phyloP scores from a whole-genome alignment of 2,329 filamentous ascomycete genomes.

The Didymella pomorum region DNA sequence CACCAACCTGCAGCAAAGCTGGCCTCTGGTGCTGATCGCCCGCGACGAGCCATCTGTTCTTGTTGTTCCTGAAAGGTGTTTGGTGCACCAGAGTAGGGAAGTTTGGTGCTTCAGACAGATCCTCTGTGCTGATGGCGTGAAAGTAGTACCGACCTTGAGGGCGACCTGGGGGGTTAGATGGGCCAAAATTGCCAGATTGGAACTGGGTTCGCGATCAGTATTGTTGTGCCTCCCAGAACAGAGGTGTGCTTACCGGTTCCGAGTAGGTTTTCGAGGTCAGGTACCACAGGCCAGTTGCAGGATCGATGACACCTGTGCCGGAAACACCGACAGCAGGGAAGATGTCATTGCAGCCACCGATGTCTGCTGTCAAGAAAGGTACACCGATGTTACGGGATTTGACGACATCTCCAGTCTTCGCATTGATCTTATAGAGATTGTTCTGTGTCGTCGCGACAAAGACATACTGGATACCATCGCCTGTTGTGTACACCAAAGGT shows the following conservation, averaged over 20 bases:
- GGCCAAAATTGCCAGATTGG: slow-evolving; percentile 35
- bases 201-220: slow-evolving; percentile 9
- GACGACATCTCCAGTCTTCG: slow-evolving; percentile 63
- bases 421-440: slow-evolving; percentile 65
- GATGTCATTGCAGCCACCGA: slow-evolving; percentile 58
- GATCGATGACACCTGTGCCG: slow-evolving; percentile 62
- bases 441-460: slow-evolving; percentile 67
- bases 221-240: neutral
- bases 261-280: slow-evolving; percentile 60
- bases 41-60: slow-evolving; percentile 55
- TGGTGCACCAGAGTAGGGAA: slow-evolving; percentile 58
- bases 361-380: slow-evolving; percentile 58
- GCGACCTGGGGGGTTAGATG: slow-evolving; percentile 47
- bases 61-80: slow-evolving; percentile 56
- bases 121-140: slow-evolving; percentile 58
- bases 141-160: slow-evolving; percentile 56
- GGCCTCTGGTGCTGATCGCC: slow-evolving; percentile 60
- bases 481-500: slow-evolving; percentile 62
- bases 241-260: slow-evolving; percentile 24
- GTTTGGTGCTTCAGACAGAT: slow-evolving; percentile 52
- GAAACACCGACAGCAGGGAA: slow-evolving; percentile 59
- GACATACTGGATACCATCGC: slow-evolving; percentile 60
- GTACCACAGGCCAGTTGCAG: slow-evolving; percentile 59
- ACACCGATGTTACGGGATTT: slow-evolving; percentile 58
- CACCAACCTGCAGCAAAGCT: slow-evolving; percentile 56